Base-by-base conservation (phyloP, 768 basidiomycete species). In the Pholiota conissans region DNA sequence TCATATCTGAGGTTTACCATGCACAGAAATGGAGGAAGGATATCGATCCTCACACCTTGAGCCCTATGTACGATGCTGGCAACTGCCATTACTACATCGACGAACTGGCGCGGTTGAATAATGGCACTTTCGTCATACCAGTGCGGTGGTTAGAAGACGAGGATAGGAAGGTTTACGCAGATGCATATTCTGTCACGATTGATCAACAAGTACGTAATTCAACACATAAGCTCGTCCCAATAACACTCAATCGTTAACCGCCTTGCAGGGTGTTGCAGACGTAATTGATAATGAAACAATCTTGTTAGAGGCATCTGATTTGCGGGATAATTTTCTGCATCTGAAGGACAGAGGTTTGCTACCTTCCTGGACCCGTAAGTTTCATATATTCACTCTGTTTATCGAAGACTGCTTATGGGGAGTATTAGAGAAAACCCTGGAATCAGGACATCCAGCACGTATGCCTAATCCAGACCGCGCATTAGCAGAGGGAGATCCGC, bases 381-480 rank as follows among this genome's bases (percentile, higher is more conserved):
- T 47, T 6, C 29, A n/a, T n/a, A 53, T 35, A 34, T 46, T 16
- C 20, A 26, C 34, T 14, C 30, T 30, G 16, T 2, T 1, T 22
- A 26, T 47, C 28, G 29, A 35, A 47, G 34, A 39, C 26, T 29
- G 18, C 48, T 63, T n/a, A 54, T 52, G 18, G n/a, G n/a, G 30
- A 30, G 22, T n/a, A n/a, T n/a, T 16, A 71, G 72, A 67, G 67
- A 65, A 13, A 68, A 70, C 56, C 65, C 63, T 18, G 48, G 5
- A 42, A 47, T 28, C 49, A 3, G 59, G 55, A 13, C 20, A 48
- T 56, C 40, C 59, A 6, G 42, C 22, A 20, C 40, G 26, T 28
- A 74, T 76, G 73, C 73, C 74, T 1, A 75, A 75, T 53, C 71
- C 72, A 0, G 64, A 70, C 30, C 67, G 65, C 14, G 60, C 42